These are phyloP conservation scores for Tilletiaria anomala DNA, from an alignment of 1,284 basidiomycete species.

Conservation along the genomic window DNA sequence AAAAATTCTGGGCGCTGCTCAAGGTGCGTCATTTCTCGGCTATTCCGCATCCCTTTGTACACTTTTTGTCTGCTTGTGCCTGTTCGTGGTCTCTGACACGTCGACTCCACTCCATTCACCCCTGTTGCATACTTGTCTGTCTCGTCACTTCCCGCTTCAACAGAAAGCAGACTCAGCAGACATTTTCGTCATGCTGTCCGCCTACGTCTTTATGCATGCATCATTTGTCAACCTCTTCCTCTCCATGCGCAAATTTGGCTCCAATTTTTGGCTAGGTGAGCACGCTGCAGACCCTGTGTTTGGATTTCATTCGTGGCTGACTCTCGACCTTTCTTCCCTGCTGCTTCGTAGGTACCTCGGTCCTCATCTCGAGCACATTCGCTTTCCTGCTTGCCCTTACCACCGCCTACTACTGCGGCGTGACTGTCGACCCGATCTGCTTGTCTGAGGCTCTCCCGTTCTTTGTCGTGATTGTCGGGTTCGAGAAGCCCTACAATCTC, in stretches of 20 bases:
- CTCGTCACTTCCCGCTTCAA: neutral
- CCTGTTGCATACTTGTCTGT: neutral
- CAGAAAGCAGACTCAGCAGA: conserved; percentile 88
- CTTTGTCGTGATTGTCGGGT: conserved; percentile 91
- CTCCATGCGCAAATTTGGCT: conserved; percentile 37
- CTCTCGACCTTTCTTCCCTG: neutral
- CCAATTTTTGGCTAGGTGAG: conserved; percentile 36
- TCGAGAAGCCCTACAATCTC: conserved; percentile 88
- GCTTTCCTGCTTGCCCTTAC: conserved; percentile 77
- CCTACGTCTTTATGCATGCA: conserved; percentile 88
- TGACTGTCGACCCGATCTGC: conserved; percentile 80
- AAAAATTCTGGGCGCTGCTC: conserved; percentile 32
- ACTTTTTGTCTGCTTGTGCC: neutral
- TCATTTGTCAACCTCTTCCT: conserved; percentile 63
- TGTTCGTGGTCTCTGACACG: neutral
- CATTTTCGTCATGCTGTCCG: conserved; percentile 84
- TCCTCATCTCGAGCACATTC: conserved; percentile 69
- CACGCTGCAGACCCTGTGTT: neutral
- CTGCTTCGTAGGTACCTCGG: too few species aligned
- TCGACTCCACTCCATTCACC: neutral
- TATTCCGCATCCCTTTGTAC: too few species aligned
- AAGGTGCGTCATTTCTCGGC: conserved; percentile 6
- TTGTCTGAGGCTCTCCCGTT: conserved; percentile 92
- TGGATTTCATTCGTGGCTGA: neutral
- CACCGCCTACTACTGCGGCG: conserved; percentile 63